A percentile compares a stretch with the other conserved stretches of the same genome.
Conservation (phyloP, 768 basidiomycete genomes). For the Fomitopsis serialis region DNA sequence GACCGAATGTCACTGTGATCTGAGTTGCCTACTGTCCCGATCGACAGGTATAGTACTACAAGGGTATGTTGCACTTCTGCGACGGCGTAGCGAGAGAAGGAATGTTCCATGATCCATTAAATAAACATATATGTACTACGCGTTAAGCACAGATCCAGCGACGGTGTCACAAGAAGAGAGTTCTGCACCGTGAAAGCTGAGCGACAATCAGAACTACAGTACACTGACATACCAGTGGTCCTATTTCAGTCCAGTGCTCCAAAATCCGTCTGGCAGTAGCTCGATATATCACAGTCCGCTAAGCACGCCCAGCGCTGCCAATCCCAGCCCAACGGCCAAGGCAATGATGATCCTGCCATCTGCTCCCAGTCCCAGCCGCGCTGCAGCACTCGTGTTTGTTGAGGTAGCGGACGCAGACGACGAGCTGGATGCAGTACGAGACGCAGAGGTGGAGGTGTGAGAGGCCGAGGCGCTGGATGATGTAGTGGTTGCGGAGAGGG, state of each 20-base stretch:
- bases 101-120: not conserved
- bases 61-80: not conserved
- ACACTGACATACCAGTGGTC: not conserved
- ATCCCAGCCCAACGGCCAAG: not conserved
- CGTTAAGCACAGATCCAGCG: not conserved
- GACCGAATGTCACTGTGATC: no score
- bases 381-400: not conserved
- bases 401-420: not conserved
- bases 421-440: constrained; percentile 4
- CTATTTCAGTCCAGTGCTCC: not conserved
- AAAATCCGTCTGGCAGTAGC: not conserved
- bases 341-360: not conserved
- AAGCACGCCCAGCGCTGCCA: not conserved
- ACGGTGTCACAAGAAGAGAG: not conserved
- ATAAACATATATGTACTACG: not conserved
- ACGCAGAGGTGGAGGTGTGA: not conserved
- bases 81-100: not conserved
- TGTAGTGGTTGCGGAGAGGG: constrained; percentile 5
- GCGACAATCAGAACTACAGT: not conserved
- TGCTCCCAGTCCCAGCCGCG: not conserved
- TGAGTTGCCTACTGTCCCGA: not conserved
- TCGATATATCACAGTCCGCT: not conserved
- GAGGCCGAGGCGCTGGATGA: constrained; percentile 12
- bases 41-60: not conserved
- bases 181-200: not conserved